These are phyloP conservation scores for Dipteronia sinensis DNA, from an alignment of 345 rosid species.

Conservation along the genomic window DNA sequence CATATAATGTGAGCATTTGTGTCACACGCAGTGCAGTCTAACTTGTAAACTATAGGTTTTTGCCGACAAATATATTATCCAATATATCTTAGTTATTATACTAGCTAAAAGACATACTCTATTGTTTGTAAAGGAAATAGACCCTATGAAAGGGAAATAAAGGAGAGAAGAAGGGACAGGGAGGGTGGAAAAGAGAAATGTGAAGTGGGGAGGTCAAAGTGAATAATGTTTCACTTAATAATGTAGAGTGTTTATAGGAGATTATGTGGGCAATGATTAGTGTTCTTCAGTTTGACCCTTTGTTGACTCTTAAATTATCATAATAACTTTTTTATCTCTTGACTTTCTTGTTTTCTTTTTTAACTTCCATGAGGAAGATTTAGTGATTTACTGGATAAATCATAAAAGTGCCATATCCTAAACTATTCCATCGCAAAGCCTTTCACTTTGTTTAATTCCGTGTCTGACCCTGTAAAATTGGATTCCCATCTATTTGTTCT, in stretches of 20 bases:
- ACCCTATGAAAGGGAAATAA: not conserved
- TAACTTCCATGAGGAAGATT: not conserved
- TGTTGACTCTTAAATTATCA: slow-evolving; percentile 1
- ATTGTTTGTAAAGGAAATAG: not conserved
- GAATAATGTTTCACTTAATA: too few species aligned
- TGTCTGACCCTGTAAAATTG: too few species aligned
- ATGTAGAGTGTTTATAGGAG: not conserved
- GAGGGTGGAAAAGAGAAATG: not conserved
- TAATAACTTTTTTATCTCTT: not conserved
- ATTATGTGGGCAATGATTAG: not conserved
- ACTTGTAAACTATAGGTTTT: not conserved
- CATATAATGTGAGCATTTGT: not conserved
- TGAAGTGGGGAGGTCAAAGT: not conserved
- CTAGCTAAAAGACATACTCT: not conserved
- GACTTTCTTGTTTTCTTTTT: not conserved
- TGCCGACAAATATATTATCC: slow-evolving; percentile 5
- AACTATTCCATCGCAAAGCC: not conserved
- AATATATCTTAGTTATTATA: not conserved
- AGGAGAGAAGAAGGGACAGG: too few species aligned
- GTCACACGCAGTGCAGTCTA: slow-evolving; percentile 1
- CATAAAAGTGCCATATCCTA: not conserved
- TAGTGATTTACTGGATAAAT: not conserved
- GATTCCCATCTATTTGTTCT: too few species aligned
- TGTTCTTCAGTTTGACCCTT: not conserved
- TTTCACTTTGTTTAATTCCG: too few species aligned